Evolutionary conservation across 2,329 filamentous ascomycete species (phyloP).

Genomic region (Colletotrichum falcatum): DNA sequence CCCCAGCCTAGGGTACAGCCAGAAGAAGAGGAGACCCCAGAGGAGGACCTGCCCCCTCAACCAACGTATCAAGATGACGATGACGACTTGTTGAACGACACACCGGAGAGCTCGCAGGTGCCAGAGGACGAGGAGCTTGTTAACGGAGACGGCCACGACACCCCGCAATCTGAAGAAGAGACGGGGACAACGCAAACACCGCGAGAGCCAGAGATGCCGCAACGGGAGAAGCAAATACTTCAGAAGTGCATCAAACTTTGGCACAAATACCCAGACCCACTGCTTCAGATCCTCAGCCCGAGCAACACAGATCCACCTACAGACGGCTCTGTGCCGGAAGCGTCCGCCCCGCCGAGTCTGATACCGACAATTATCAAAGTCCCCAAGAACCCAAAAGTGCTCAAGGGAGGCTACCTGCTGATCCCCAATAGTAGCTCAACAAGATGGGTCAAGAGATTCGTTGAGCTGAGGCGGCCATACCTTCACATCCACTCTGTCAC

Average conservation of each 20-base stretch:
- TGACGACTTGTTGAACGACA: conserved; percentile 69
- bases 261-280: conserved; percentile 69
- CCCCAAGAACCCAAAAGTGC: conserved; percentile 81
- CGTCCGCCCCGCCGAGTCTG: conserved; percentile 69
- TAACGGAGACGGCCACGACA: conserved; percentile 42
- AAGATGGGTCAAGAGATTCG: conserved; percentile 91
- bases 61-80: conserved; percentile 62
- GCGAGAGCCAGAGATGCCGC: conserved; percentile 54
- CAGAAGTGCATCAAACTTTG: conserved; percentile 73
- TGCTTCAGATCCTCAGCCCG: conserved; percentile 66
- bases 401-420: conserved; percentile 90
- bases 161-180: conserved; percentile 44
- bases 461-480: conserved; percentile 91
- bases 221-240: conserved; percentile 61
- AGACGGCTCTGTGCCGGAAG: conserved; percentile 66
- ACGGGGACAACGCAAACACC: conserved; percentile 42
- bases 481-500: conserved; percentile 88
- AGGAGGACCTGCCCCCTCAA: conserved; percentile 52
- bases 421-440: conserved; percentile 85
- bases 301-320: conserved; percentile 76
- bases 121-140: conserved; percentile 49
- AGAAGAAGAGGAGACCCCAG: conserved; percentile 51
- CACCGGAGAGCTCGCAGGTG: conserved; percentile 64
- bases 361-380: conserved; percentile 82
- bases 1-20: conserved; percentile 55